Evolutionary conservation across 148 eudicot species (phyloP).

Genomic region (Rhododendron mucronatum): DNA sequence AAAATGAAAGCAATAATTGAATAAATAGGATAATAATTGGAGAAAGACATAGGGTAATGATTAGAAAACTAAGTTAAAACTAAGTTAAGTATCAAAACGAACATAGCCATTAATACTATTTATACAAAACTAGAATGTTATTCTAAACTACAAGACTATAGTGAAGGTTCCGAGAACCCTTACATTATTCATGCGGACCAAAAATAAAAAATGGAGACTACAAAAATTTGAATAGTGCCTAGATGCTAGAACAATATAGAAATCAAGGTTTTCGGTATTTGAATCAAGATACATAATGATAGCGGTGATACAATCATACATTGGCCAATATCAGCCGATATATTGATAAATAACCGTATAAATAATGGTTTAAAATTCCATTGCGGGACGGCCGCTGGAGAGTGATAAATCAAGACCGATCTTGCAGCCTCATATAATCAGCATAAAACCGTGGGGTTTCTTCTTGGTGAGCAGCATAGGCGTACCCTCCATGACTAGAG

Average conservation of each 20-base stretch:
- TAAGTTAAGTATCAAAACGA: too few species aligned
- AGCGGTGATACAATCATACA: too few species aligned
- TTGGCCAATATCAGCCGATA: background rate
- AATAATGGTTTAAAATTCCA: background rate
- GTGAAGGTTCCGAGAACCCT: background rate
- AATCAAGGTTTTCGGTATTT: background rate
- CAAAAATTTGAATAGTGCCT: background rate
- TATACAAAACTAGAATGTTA: background rate
- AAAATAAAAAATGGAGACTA: background rate
- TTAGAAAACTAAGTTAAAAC: too few species aligned
- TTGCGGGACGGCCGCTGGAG: background rate
- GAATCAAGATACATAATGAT: background rate
- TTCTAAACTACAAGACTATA: background rate
- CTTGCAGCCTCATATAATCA: constrained; percentile 37
- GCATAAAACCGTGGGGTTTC: constrained; percentile 36
- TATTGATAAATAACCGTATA: background rate
- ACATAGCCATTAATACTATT: too few species aligned
- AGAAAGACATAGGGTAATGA: too few species aligned
- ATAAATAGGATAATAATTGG: too few species aligned
- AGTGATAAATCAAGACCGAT: background rate
- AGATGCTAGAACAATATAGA: background rate
- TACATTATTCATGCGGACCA: background rate
- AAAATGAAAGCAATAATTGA: too few species aligned
- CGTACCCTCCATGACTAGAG: constrained; percentile 79
- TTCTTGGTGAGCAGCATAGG: constrained; percentile 46